Evolutionary conservation across 805 yeast species (phyloP).

Genomic region (Lachancea sp.): DNA sequence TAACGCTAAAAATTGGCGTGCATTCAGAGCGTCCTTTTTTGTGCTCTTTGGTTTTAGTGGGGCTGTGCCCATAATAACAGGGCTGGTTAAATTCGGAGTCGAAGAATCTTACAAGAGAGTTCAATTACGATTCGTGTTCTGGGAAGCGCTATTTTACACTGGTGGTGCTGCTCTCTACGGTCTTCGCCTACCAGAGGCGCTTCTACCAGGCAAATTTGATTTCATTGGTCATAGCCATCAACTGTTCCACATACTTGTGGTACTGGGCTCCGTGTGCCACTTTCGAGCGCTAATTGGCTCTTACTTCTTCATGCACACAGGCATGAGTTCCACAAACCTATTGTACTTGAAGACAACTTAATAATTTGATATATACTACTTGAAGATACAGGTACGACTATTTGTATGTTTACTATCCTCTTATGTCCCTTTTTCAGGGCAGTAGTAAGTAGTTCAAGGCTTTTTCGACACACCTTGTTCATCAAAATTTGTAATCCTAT

Average conservation of each 20-base stretch:
- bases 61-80: conserved; percentile 57
- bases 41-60: conserved; percentile 74
- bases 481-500: no score
- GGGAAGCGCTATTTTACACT: conserved; percentile 70
- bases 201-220: conserved; percentile 59
- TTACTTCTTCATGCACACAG: conserved; percentile 37
- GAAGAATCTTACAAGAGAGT: conserved; percentile 45
- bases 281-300: conserved; percentile 58
- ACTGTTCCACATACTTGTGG: conserved; percentile 72
- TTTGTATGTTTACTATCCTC: no score
- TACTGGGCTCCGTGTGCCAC: conserved; percentile 70
- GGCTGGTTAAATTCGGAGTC: conserved; percentile 45
- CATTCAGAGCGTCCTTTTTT: conserved; percentile 71
- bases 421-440: no score
- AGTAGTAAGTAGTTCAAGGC: no score
- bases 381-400: no score
- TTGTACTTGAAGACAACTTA: not conserved
- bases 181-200: conserved; percentile 63
- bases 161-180: conserved; percentile 78
- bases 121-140: conserved; percentile 52
- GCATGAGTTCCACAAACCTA: conserved; percentile 12
- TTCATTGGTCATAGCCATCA: conserved; percentile 77
- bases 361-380: not conserved
- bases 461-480: no score
- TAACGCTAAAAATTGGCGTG: conserved; percentile 59